Base-by-base conservation (phyloP, 108 stramenopile genomes). In the Nitzschia sp. region DNA sequence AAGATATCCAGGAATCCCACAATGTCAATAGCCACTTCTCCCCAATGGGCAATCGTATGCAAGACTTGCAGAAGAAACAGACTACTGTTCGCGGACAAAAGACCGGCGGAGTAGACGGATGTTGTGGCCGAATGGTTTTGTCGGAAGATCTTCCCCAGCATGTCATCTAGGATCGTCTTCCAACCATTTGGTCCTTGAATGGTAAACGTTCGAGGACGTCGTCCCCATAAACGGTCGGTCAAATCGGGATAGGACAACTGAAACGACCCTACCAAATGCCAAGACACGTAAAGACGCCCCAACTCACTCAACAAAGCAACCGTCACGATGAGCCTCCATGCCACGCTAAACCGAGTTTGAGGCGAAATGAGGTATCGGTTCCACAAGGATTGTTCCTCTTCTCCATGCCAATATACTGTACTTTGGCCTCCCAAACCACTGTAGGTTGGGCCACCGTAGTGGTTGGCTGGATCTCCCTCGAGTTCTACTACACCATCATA, bases 1-100 rank as follows among this genome's bases (percentile, higher is more conserved):
- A 82, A 84, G 20, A 87, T 87, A 61, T 87, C 86, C 22, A 84
- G 22, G 63, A 87, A 87, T 11, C 78, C 80, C 10, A 87, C 75
- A 12, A 71, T 51, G 44, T 84, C 86, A 51, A 87, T 81, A 37
- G 78, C 80, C 19, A 63, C 50, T 52, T 87, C 86, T 21, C 84
- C 39, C 43, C 70, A 24, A 12, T 22, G 19, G 10, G 83, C 83
- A 34, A 34, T 34, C 3, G 5, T 34, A 34, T 34, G 29, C 29
- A 34, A 5, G 5, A 1, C 29, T 34, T 34, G 29, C 29, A 34
- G 29, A 5, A 34, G 29, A 34, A 34, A 34, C 29, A 34, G 1
- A 34, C 29, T 34, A 34, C 29, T 34, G 29, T 34, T 34, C 5
- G 29, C 29, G 29, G 29, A 34, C 29, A 34, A 34, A 34, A 34